phyloP scores from a whole-genome alignment of 176 grass and related monocot species.

The Leersia perrieri region DNA sequence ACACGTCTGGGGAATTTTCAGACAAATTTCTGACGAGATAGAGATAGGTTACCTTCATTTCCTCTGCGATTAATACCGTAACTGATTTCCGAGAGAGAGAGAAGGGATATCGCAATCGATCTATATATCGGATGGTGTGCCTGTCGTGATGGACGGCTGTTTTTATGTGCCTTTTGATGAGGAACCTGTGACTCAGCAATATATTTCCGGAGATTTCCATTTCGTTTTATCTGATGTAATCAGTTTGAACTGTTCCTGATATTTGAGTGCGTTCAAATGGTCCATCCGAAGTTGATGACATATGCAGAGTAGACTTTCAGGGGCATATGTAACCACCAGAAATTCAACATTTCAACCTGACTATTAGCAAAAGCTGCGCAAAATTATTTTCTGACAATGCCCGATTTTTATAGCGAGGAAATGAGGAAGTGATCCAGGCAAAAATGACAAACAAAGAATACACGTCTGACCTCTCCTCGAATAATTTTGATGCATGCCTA shows the following conservation, averaged over 20 bases:
- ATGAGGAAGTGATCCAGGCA: too few relatives aligned
- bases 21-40: background rate
- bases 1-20: background rate
- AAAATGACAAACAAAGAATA: background rate
- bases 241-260: background rate
- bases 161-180: background rate
- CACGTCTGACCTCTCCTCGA: background rate
- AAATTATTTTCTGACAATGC: background rate
- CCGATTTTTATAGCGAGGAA: background rate
- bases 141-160: background rate
- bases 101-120: background rate
- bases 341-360: background rate
- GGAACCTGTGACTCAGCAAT: background rate
- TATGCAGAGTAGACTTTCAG: background rate
- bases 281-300: background rate
- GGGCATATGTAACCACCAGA: background rate
- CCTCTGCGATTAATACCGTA: background rate
- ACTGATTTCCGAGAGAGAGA: background rate
- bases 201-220: background rate
- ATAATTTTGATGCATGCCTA: background rate
- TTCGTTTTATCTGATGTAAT: background rate
- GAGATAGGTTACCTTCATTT: background rate
- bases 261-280: background rate
- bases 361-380: too few relatives aligned
- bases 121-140: background rate